Evolutionary conservation across 2,329 filamentous ascomycete genomes (phyloP), one percentile per base, ranked within the genome.

Genomic region (Podosphaera fusca): DNA sequence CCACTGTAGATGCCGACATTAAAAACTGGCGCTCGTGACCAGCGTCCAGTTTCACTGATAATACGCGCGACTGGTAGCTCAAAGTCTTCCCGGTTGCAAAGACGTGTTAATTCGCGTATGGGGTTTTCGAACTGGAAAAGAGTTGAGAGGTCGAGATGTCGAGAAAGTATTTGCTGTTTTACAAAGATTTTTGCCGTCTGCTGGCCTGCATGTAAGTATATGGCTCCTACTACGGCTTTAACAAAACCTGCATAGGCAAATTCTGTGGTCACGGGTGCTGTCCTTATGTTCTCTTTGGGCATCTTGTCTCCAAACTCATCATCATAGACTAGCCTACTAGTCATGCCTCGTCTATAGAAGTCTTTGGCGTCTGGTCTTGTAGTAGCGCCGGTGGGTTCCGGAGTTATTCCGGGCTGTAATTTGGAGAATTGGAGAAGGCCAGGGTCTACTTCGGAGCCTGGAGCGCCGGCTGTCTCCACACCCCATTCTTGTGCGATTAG

Each of bases 1-100:
- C 90, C 92, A 63, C 85, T 94, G 73, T 85, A 98, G 60, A 98
- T 89, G 58, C 90, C 92, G 12, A 98, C 89, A 35, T 95, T 81
- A 66, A 84, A 96, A 14, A 98, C 92, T 14, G 92, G 90, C 59
- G 85, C 85, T 68, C 85, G 80, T 65, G 85, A 92, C 63, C 78
- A 70, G 58, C 92, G 81, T 68, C 92, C 92, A 2, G 92, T 96
- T 74, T 98, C 92, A 64, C 82, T 87, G 64, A 95, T 77, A 56
- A 98, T 78, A 58, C 89, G 80, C 14, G 92, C 92, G 33, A 95
- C 78, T 0, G 92, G 92, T 7, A 80, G 69, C 63, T 94, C 86
- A 70, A 96, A 96, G 61, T 85, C 83, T 73, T 98, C 92, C 59
- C 92, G 77, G 4, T 81, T 82, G 71, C 92, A 98, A 49, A 98